These are phyloP conservation scores for Rhizopogon sp. DNA, from an alignment of 768 basidiomycete genomes.

Conservation along the genomic window DNA sequence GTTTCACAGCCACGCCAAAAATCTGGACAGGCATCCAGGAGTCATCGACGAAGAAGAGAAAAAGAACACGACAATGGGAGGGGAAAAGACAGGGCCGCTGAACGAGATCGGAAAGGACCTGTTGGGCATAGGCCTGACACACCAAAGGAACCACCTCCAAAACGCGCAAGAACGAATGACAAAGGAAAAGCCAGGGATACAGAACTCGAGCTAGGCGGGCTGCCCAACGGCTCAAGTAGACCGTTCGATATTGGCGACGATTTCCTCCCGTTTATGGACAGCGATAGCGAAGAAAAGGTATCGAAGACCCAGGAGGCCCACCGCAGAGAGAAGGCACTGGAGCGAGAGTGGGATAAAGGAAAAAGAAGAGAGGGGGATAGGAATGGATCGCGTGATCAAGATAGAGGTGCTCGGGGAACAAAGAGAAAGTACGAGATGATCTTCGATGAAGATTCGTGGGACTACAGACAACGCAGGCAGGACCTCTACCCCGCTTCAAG, in stretches of 20 bases:
- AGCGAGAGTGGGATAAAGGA: conserved; percentile 38
- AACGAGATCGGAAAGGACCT: neutral
- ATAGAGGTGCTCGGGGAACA: conserved; percentile 8
- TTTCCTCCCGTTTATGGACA: conserved; percentile 23
- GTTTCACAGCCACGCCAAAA: neutral
- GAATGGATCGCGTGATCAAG: conserved; percentile 13
- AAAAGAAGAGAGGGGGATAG: conserved; percentile 24
- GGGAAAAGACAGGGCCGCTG: neutral
- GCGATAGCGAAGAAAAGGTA: conserved; percentile 13
- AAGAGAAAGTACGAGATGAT: conserved; percentile 46
- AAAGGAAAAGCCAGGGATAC: conserved; percentile 16
- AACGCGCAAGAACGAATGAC: conserved; percentile 11
- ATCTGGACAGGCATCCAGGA: neutral
- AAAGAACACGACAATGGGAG: neutral
- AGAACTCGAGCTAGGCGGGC: conserved; percentile 8
- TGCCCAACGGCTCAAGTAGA: conserved; percentile 7
- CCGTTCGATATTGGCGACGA: conserved; percentile 22
- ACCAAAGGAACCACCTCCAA: conserved; percentile 10
- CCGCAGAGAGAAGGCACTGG: conserved; percentile 13
- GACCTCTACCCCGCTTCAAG: conserved; percentile 47
- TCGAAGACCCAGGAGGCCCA: conserved; percentile 4
- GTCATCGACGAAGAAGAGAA: conserved; percentile 1
- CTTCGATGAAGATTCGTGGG: conserved; percentile 38
- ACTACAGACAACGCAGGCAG: conserved; percentile 41
- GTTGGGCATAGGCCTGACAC: conserved; percentile 4